A percentile compares a stretch with the other conserved stretches of the same genome.
Evolutionary conservation across 345 rosid species (phyloP).

Genomic region (Eucalyptus marginata): DNA sequence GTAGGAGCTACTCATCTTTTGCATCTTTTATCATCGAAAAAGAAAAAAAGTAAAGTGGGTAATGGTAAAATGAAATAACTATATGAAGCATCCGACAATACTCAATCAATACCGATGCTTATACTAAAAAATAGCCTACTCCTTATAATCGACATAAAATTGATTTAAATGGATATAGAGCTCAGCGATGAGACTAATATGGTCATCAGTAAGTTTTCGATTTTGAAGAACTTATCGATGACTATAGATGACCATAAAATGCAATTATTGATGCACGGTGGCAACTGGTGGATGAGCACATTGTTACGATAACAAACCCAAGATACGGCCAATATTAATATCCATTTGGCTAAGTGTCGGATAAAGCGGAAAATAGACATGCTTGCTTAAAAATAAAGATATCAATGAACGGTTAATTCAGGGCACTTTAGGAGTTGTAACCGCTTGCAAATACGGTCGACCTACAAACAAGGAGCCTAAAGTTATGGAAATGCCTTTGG

Average conservation of each 20-base stretch:
- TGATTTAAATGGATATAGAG: no score
- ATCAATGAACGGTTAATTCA: background rate
- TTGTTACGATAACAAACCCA: background rate
- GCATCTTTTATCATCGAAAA: no score
- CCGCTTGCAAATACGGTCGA: fast-evolving
- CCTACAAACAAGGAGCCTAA: background rate
- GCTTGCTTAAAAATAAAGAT: background rate
- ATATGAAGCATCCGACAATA: no score
- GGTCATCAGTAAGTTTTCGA: background rate
- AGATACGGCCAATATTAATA: background rate
- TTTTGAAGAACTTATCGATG: background rate
- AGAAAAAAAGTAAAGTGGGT: no score
- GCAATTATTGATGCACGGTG: fast-evolving
- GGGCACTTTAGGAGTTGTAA: background rate
- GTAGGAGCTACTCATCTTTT: no score
- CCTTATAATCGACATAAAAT: background rate
- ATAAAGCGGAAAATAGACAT: background rate
- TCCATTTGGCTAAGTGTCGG: background rate
- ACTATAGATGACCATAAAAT: background rate
- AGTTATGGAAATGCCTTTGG: background rate
- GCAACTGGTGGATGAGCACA: fast-evolving
- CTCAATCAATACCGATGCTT: fast-evolving
- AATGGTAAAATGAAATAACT: no score
- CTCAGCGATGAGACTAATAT: background rate
- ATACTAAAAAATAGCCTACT: no score